Conservation (phyloP, 306 rosid genomes). For the Medicago lupulina region DNA sequence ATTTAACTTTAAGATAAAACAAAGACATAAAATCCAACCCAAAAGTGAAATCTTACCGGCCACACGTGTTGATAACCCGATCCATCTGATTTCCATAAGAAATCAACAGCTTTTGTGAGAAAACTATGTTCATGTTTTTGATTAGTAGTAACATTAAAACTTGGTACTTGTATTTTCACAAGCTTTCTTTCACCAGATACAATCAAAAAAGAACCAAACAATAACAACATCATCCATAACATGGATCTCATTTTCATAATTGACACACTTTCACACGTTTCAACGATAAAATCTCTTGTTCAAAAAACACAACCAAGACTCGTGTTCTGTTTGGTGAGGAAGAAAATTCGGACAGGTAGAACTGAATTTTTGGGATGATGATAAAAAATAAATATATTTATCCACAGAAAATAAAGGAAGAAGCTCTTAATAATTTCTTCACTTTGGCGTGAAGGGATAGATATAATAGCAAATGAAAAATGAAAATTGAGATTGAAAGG, state of each 20-base stretch:
- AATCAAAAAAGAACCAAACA: slow-evolving; percentile 53
- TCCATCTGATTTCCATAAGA: slow-evolving; percentile 68
- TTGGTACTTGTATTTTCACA: slow-evolving; percentile 44
- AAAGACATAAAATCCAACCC: neutral
- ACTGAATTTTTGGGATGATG: neutral
- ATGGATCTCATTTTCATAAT: slow-evolving; percentile 48
- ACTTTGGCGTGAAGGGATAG: slow-evolving; percentile 32
- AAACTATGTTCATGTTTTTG: slow-evolving; percentile 25
- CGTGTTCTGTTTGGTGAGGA: too few species aligned
- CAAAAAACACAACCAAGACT: too few species aligned
- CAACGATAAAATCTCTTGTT: too few species aligned
- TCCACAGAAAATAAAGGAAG: slow-evolving; percentile 3
- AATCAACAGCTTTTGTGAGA: slow-evolving; percentile 48
- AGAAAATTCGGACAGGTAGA: too few species aligned
- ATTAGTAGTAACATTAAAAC: slow-evolving; percentile 9
- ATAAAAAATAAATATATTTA: too few species aligned
- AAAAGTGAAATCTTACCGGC: slow-evolving; percentile 63
- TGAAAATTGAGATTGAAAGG: neutral
- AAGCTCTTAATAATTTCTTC: slow-evolving; percentile 12
- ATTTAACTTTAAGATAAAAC: neutral
- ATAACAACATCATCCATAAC: slow-evolving; percentile 45
- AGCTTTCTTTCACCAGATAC: slow-evolving; percentile 68
- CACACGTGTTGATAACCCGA: slow-evolving; percentile 73
- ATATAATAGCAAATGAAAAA: neutral
- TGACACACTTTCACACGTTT: too few species aligned